Evolutionary conservation across 2,329 filamentous ascomycete genomes (phyloP).

Genomic region (Hypoxylon sp.): DNA sequence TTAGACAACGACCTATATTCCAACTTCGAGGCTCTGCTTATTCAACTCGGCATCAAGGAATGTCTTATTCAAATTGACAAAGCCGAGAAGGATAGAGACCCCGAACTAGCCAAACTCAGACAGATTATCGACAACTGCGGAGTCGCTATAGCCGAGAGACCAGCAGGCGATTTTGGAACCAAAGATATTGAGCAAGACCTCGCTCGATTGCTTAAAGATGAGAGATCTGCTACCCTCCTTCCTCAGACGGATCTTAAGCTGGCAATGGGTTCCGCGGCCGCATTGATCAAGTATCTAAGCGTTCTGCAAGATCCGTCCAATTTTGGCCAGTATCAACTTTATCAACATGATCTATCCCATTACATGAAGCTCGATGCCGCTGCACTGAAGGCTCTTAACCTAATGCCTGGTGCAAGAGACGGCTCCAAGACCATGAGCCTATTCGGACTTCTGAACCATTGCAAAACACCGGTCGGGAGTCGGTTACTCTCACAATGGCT

Average conservation of each 20-base stretch:
- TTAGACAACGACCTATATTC: constrained; percentile 99
- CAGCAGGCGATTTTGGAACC: constrained; percentile 82
- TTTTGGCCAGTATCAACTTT: constrained; percentile 96
- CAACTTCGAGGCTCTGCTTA: constrained; percentile 96
- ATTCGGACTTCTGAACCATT: constrained; percentile 94
- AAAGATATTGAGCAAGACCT: constrained; percentile 98
- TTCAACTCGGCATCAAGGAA: constrained; percentile 95
- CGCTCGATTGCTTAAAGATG: constrained; percentile 87
- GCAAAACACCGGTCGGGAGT: constrained; percentile 95
- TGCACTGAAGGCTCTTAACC: constrained; percentile 91
- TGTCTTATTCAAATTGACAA: constrained; percentile 88
- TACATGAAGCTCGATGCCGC: constrained; percentile 99
- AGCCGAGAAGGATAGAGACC: constrained; percentile 86
- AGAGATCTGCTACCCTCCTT: constrained; percentile 80
- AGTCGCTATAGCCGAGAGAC: constrained; percentile 87
- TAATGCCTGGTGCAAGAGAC: constrained; percentile 96
- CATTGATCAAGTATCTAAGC: constrained; percentile 93
- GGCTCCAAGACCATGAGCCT: constrained; percentile 98
- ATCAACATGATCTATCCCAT: constrained; percentile 95
- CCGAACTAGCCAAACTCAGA: constrained; percentile 87
- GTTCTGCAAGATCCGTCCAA: constrained; percentile 93
- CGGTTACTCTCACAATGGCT: constrained; percentile 94
- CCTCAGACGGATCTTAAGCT: constrained; percentile 94
- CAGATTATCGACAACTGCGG: constrained; percentile 94
- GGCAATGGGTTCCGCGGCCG: constrained; percentile 94